A percentile compares a stretch with the other conserved stretches of the same genome.
These are phyloP conservation scores for Xylaria sp. DNA, from an alignment of 495 filamentous ascomycete species.

Conservation along the genomic window DNA sequence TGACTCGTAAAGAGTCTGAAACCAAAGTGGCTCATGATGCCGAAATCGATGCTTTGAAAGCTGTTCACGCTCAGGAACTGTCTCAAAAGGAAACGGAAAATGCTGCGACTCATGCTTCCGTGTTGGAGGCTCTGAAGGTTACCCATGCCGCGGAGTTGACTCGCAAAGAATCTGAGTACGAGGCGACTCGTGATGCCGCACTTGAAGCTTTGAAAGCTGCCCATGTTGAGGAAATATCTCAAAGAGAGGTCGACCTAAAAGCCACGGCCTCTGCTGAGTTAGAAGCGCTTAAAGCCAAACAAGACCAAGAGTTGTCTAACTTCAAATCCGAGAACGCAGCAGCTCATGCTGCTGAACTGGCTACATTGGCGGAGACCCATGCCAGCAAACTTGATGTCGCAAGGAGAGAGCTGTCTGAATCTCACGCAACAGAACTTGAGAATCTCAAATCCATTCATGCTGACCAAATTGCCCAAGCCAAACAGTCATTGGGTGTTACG, in stretches of 20 bases:
- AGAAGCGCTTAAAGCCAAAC: slow-evolving; percentile 38
- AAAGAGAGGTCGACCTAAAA: slow-evolving; percentile 37
- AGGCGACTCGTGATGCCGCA: slow-evolving; percentile 29
- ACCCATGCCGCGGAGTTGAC: slow-evolving; percentile 44
- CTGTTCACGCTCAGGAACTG: slow-evolving; percentile 29
- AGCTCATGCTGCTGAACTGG: slow-evolving; percentile 34
- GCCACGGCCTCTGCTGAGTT: slow-evolving; percentile 35
- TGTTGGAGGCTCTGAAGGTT: slow-evolving; percentile 41
- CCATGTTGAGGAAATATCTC: slow-evolving; percentile 33
- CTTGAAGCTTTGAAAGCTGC: slow-evolving; percentile 36
- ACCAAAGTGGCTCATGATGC: slow-evolving; percentile 33
- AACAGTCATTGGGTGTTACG: slow-evolving; percentile 33
- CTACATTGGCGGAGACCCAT: slow-evolving; percentile 36
- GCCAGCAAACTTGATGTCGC: slow-evolving; percentile 41
- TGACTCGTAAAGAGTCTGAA: slow-evolving; percentile 43
- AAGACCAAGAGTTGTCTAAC: slow-evolving; percentile 43
- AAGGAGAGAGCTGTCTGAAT: slow-evolving; percentile 52
- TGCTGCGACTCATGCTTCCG: slow-evolving; percentile 36
- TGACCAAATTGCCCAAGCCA: slow-evolving; percentile 46
- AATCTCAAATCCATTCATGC: slow-evolving; percentile 49
- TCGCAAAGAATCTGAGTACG: slow-evolving; percentile 42
- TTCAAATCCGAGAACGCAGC: slow-evolving; percentile 43
- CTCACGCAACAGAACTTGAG: slow-evolving; percentile 55
- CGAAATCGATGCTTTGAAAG: slow-evolving; percentile 33
- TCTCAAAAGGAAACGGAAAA: slow-evolving; percentile 35